A percentile compares a stretch with the other conserved stretches of the same genome.
Evolutionary conservation across 768 basidiomycete species (phyloP).

Genomic region (Hericium alpestre): DNA sequence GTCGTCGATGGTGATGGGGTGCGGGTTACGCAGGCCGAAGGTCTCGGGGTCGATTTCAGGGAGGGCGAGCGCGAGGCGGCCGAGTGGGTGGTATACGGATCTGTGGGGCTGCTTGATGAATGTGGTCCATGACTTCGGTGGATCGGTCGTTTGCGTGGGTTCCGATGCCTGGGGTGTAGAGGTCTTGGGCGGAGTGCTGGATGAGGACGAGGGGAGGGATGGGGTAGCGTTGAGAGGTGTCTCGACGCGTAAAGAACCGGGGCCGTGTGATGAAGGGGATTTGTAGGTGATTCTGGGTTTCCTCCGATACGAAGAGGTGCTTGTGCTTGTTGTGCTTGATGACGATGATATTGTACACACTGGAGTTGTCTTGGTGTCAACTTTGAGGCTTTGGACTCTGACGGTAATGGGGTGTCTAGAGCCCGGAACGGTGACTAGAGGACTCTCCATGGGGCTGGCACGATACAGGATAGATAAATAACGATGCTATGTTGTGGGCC

Average conservation of each 20-base stretch:
- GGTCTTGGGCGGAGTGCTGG: not conserved
- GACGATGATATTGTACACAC: conserved; percentile 1
- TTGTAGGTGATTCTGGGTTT: conserved; percentile 13
- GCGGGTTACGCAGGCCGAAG: not conserved
- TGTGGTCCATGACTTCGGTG: not conserved
- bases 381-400: conserved; percentile 9
- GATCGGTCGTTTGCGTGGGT: not conserved
- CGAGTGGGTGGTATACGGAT: conserved; percentile 13
- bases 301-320: conserved; percentile 6
- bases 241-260: conserved; percentile 10
- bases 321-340: conserved; percentile 3
- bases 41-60: conserved; percentile 10
- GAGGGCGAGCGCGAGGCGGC: conserved; percentile 11
- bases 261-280: conserved; percentile 11
- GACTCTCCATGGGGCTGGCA: conserved; percentile 5
- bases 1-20: conserved; percentile 3
- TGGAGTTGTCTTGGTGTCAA: conserved; percentile 6
- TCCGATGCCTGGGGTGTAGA: not conserved
- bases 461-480: not conserved
- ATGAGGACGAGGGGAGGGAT: conserved; percentile 2
- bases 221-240: conserved; percentile 1
- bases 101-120: conserved; percentile 9
- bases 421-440: conserved; percentile 10
- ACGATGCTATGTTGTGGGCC: not conserved
- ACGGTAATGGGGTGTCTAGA: conserved; percentile 14